Base-by-base conservation (phyloP, 106 monocot species). In the Allium cepa region DNA sequence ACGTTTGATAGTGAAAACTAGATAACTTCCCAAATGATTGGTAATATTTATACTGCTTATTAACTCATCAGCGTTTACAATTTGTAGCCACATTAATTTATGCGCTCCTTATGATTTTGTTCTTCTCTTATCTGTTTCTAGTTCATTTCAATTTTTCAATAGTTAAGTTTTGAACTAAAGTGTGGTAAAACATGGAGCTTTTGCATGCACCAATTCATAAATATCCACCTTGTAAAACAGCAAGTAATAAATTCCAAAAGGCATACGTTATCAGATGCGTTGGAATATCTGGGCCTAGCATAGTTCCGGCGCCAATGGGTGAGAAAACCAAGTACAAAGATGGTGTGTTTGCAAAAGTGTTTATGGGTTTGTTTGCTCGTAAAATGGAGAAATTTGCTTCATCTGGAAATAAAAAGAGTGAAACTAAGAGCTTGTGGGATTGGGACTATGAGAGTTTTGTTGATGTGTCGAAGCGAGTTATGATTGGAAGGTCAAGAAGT, bases 361-460 rank as follows among this genome's bases (percentile, higher is more conserved):
- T 67, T 79, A 99, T 99, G 92, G 84, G 71, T 3, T 57, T 92
- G 2, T 99, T 99, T 69, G 89, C 97, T 10, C 84, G 84, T 9
- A 99, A 99, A 77, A 92, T 99, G 92, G 87, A 90, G 82, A 90
- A 85, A 74, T 92, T 87, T 64, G 86, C 90, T 7, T 57, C 73
- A 1, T 61, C 66, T 9, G 67, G 66, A 11, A 48, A 73, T 6
- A 46, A 49, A 2, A n/a, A 46, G 14, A 82, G 46, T 50, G 68
- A 28, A 12, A 10, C 26, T 12, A 81, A 63, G 56, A 79, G 68
- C 8, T 63, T 87, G 8, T 87, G 73, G 80, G 86, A 76, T 4
- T 84, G 87, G 89, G 89, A 99, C 63, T 99, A 99, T 55, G 97
- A 92, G 68, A 81, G 84, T 75, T 99, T 99, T 58, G 92, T 99